A percentile compares a stretch with the other conserved stretches of the same genome.
These are phyloP conservation scores for Oenanthe javanica DNA, from an alignment of 140 eudicot genomes.

Conservation along the genomic window DNA sequence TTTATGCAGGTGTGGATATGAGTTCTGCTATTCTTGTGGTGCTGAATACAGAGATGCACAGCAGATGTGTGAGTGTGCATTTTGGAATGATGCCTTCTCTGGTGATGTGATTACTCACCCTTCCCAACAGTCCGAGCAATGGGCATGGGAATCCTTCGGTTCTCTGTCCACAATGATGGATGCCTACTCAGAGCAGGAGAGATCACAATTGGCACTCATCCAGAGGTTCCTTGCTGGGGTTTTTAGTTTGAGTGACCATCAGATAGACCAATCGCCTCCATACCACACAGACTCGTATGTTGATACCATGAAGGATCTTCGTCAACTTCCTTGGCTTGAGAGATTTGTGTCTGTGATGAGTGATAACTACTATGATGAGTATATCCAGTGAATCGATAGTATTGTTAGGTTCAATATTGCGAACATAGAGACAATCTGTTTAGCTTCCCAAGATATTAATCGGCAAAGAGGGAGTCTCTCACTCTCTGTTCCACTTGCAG, in stretches of 20 bases:
- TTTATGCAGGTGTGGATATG: constrained; percentile 68
- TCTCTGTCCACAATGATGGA: constrained; percentile 64
- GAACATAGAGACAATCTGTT: constrained; percentile 10
- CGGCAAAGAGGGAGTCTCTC: neutral
- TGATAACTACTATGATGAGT: constrained; percentile 75
- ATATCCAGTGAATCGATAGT: constrained; percentile 37
- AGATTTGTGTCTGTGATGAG: constrained; percentile 86
- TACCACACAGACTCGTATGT: constrained; percentile 64
- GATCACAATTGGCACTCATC: constrained; percentile 85
- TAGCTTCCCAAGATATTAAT: neutral
- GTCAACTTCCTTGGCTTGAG: constrained; percentile 97
- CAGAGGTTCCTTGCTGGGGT: constrained; percentile 90
- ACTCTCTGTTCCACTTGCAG: neutral
- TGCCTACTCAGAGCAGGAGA: constrained; percentile 88
- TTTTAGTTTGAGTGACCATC: constrained; percentile 58
- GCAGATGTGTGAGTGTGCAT: constrained; percentile 62
- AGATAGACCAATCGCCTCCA: constrained; percentile 59
- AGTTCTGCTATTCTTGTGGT: constrained; percentile 93
- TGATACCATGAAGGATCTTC: constrained; percentile 92
- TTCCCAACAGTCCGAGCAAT: constrained; percentile 45
- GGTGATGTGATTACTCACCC: constrained; percentile 34
- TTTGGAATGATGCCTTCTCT: constrained; percentile 37
- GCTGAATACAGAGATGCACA: constrained; percentile 46
- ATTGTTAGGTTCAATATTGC: neutral
- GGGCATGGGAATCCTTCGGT: constrained; percentile 94